Evolutionary conservation across 768 basidiomycete species (phyloP).

Genomic region (Boletus rex-veris): DNA sequence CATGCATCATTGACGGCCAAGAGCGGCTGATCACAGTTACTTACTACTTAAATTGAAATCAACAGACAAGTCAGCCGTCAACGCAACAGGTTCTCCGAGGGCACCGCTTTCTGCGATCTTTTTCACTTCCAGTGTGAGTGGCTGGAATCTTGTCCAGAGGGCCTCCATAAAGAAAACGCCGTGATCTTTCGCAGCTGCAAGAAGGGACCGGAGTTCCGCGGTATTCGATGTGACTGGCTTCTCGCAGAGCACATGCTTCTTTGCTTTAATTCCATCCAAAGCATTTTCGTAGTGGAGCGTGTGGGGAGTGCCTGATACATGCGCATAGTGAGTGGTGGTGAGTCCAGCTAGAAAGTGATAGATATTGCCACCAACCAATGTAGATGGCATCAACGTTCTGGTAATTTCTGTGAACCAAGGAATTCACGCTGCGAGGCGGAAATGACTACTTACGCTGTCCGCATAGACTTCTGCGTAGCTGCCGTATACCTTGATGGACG

Average conservation of each 20-base stretch:
- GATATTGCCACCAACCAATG: constrained; percentile 45
- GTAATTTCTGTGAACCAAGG: neutral
- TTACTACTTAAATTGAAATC: constrained; percentile 65
- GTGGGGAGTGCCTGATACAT: constrained; percentile 72
- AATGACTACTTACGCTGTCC: constrained; percentile 50
- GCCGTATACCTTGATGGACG: constrained; percentile 63
- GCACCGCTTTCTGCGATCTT: constrained; percentile 56
- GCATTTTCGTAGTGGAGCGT: constrained; percentile 79
- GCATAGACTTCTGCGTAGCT: constrained; percentile 71
- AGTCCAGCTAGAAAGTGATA: neutral
- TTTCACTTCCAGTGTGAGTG: constrained; percentile 62
- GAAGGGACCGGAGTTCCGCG: constrained; percentile 69
- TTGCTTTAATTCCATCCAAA: constrained; percentile 68
- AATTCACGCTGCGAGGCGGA: neutral
- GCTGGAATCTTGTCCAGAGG: constrained; percentile 83
- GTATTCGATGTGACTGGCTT: constrained; percentile 82
- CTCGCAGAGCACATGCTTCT: constrained; percentile 86
- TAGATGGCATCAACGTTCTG: constrained; percentile 76
- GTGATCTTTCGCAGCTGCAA: constrained; percentile 70
- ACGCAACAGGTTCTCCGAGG: constrained; percentile 62
- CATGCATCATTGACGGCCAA: neutral
- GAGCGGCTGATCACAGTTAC: constrained; percentile 1
- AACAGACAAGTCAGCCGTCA: constrained; percentile 75
- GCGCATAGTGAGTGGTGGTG: neutral
- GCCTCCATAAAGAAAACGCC: constrained; percentile 92